Base-by-base conservation (phyloP, 768 basidiomycete species). In the Candolleomyces eurysporus region DNA sequence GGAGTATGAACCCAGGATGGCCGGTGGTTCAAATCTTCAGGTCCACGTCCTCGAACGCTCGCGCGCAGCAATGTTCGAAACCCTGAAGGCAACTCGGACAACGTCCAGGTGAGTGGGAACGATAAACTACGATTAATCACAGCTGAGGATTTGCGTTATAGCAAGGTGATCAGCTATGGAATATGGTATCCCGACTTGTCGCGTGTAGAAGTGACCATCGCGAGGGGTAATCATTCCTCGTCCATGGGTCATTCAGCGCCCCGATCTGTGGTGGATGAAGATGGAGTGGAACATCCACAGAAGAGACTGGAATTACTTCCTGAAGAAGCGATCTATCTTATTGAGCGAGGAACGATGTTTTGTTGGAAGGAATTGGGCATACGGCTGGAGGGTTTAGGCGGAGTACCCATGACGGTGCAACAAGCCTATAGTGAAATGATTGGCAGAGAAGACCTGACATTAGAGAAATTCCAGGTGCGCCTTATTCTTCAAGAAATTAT, bases 281-380 rank as follows among this genome's bases (percentile, higher is more conserved):
- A 74, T 26, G 71, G 72, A n/a, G 61, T 68, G 26, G 65, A 73
- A 46, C 89, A 84, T 67, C 59, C 75, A 1, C 80, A 83, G 14
- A 92, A 88, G 71, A 77, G 87, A 30, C 76, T 93, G 17, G 94
- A 98, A 68, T 80, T 99, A 0, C 80, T 99, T 2, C 97, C 97
- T 0, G 97, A 99, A 75, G 97, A 99, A 76, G 86, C 93, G 0
- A 81, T 99, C 17, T 98, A 98, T 77, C 84, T 98, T 36, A 82
- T 96, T 49, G 97, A 98, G 74, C 79, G 96, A 48, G 96, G 97
- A 0, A 82, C 90, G 2, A 75, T 98, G 63, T 90, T 92, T 63
- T 94, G 94, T 68, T 94, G 89, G 84, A 89, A 87, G 68, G 78
- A 84, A 0, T 69, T 68, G 64, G 64, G 69, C 6, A 66, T 72